Conservation (phyloP, 2,329 filamentous ascomycete genomes). For the Xylaria sp. region DNA sequence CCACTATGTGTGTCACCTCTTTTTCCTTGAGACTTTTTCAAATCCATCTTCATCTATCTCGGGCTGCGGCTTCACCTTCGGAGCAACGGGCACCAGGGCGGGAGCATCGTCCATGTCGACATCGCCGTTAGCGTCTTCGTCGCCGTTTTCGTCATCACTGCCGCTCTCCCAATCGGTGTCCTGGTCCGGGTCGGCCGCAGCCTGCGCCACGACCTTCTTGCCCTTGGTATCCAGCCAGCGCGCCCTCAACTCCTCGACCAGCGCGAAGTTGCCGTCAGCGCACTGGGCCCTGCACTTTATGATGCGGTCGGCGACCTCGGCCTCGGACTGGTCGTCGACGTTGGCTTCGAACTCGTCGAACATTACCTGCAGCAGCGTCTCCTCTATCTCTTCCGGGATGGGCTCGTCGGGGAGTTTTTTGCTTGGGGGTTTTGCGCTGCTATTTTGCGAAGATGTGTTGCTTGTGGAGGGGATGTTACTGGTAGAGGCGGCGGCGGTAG, state of each 20-base stretch:
- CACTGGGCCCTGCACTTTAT: conserved; percentile 74
- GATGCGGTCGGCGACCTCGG: conserved; percentile 78
- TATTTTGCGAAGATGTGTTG: conserved; percentile 19
- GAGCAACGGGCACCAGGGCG: conserved; percentile 61
- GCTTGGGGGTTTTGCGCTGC: conserved; percentile 24
- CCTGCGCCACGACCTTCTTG: conserved; percentile 61
- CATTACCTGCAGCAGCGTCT: conserved; percentile 88
- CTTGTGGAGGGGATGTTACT: background rate
- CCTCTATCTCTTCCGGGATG: conserved; percentile 83
- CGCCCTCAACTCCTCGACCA: conserved; percentile 71
- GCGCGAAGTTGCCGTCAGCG: conserved; percentile 71
- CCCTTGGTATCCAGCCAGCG: conserved; percentile 72
- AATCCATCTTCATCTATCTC: conserved; percentile 86
- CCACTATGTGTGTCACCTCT: conserved; percentile 56
- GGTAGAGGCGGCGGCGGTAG: conserved; percentile 1
- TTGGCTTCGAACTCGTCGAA: conserved; percentile 94
- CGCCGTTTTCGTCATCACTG: conserved; percentile 68
- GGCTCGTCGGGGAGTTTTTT: conserved; percentile 59
- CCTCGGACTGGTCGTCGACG: conserved; percentile 88
- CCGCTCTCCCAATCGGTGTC: conserved; percentile 66
- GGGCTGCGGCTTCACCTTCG: conserved; percentile 73
- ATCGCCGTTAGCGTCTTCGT: conserved; percentile 64
- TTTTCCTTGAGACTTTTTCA: conserved; percentile 77
- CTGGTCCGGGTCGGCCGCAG: conserved; percentile 47
- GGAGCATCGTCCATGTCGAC: conserved; percentile 78